A percentile compares a stretch with the other conserved stretches of the same genome.
Conservation (phyloP, 208 protist genomes). For the Wallacemonas sp. region DNA sequence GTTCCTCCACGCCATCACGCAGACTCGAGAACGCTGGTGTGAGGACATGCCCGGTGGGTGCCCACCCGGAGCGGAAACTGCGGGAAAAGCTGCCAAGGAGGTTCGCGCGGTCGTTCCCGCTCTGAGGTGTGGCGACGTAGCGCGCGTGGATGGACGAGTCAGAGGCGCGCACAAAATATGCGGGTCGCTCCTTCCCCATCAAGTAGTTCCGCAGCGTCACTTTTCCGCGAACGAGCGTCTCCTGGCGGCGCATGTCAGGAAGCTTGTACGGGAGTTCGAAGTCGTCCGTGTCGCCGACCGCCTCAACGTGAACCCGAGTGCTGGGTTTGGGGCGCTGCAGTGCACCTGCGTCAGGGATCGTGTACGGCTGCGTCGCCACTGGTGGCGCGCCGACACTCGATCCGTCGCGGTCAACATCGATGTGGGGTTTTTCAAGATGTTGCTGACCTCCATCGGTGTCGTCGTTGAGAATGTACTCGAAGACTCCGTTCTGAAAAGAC, state of each 20-base stretch:
- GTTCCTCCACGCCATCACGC: conserved; percentile 61
- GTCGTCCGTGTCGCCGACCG: conserved; percentile 13
- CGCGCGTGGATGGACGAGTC: conserved; percentile 31
- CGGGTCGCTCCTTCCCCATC: conserved; percentile 23
- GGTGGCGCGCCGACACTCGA: background rate
- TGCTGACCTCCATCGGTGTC: background rate
- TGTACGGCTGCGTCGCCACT: background rate
- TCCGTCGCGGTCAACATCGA: background rate
- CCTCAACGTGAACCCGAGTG: conserved; percentile 5
- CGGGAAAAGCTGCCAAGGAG: conserved; percentile 44
- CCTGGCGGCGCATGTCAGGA: conserved; percentile 35
- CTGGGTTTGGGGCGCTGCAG: background rate
- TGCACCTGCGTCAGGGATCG: background rate
- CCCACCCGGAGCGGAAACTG: conserved; percentile 74
- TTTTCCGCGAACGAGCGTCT: conserved; percentile 10
- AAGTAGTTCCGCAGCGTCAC: conserved; percentile 15
- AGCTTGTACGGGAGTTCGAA: conserved; percentile 72
- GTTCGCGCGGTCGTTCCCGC: conserved; percentile 17
- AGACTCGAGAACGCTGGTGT: conserved; percentile 67
- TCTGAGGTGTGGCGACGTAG: conserved; percentile 21
- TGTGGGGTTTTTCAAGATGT: background rate
- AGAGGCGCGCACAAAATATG: conserved; percentile 29
- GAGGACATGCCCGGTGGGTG: conserved; percentile 34
- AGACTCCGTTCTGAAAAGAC: background rate
- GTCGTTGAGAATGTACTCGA: conserved; percentile 15